Percentiles rank a stretch among this genome's conserved stretches.
Evolutionary conservation across 2,329 filamentous ascomycete species (phyloP).

Genomic region (Pestalotiopsis sp.): DNA sequence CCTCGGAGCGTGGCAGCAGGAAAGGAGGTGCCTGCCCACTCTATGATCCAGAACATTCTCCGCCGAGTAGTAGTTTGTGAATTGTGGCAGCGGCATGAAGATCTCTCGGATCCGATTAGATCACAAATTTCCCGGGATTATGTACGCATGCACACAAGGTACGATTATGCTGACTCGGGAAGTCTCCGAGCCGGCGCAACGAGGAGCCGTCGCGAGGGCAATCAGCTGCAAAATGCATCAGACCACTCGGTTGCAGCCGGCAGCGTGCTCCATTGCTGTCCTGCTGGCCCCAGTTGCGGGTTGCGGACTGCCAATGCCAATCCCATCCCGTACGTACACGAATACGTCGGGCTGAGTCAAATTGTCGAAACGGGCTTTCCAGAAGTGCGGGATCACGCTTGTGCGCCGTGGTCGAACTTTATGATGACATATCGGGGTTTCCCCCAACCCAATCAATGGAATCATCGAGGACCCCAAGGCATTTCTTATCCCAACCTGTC

Average conservation of each 20-base stretch:
- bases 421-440: slow-evolving; percentile 6
- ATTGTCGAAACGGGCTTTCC: background rate
- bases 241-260: background rate
- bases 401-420: background rate
- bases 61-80: background rate
- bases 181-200: slow-evolving; percentile 6
- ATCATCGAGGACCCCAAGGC: background rate
- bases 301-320: no score
- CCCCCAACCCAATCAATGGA: background rate
- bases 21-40: background rate
- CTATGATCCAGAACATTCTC: background rate
- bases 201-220: background rate
- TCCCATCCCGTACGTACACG: background rate
- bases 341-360: background rate
- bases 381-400: slow-evolving; percentile 2
- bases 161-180: slow-evolving; percentile 2
- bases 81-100: background rate
- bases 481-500: background rate
- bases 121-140: background rate
- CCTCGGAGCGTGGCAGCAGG: background rate
- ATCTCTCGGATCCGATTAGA: background rate
- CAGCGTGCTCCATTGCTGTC: background rate
- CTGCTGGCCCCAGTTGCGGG: background rate
- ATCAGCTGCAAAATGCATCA: background rate
- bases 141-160: background rate